phyloP scores from a whole-genome alignment of 495 filamentous ascomycete genomes.

The Immersiella caudata region DNA sequence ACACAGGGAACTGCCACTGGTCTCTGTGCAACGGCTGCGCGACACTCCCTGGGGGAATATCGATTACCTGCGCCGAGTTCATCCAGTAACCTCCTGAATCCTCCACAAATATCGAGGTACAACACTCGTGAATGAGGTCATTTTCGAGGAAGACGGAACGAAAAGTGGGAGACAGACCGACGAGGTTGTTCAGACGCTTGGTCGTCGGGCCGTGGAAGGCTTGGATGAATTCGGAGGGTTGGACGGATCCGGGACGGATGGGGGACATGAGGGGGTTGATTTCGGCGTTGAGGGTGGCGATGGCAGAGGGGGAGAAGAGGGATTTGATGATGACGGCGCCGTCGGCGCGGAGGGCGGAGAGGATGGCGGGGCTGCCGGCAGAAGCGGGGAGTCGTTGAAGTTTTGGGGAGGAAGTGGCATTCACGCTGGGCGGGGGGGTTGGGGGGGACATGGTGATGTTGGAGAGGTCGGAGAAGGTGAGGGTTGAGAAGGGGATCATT shows the following conservation, averaged over 20 bases:
- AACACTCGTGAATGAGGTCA: constrained; percentile 17
- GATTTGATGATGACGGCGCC: constrained; percentile 22
- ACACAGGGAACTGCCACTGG: constrained; percentile 23
- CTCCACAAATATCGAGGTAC: constrained; percentile 11
- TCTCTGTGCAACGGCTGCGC: constrained; percentile 21
- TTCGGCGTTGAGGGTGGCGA: constrained; percentile 11
- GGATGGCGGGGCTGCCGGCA: constrained; percentile 8
- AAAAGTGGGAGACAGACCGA: constrained; percentile 12
- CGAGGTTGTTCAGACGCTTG: constrained; percentile 20
- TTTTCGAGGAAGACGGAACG: constrained; percentile 19
- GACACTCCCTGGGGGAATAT: constrained; percentile 11
- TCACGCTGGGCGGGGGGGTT: too few relatives aligned
- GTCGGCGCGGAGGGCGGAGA: constrained; percentile 16
- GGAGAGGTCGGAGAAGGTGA: neutral
- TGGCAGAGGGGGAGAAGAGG: constrained; percentile 11
- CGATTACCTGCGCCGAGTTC: constrained; percentile 22
- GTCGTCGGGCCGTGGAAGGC: constrained; percentile 20
- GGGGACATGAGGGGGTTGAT: constrained; percentile 5
- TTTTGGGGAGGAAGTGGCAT: neutral
- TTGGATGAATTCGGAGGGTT: constrained; percentile 13
- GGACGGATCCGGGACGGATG: constrained; percentile 6
- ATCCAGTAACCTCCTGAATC: constrained; percentile 23
- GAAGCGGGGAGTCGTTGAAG: neutral
- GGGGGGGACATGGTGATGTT: neutral
- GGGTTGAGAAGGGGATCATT: neutral